A percentile compares a stretch with the other conserved stretches of the same genome.
Evolutionary conservation across 1,284 basidiomycete genomes (phyloP).

Genomic region (Phellinidium pouzarii): DNA sequence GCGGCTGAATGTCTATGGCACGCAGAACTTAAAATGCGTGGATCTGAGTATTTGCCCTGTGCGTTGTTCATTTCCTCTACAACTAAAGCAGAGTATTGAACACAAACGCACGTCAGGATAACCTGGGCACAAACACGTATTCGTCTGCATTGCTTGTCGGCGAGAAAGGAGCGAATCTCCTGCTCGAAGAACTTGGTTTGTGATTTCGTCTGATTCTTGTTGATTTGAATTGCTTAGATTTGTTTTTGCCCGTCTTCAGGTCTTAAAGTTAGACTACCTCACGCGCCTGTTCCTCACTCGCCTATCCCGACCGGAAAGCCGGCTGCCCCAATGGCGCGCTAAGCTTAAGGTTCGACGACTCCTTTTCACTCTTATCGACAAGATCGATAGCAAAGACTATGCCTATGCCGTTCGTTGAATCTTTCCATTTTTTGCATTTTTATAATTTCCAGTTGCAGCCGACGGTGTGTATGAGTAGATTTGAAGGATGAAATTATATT

Average conservation of each 20-base stretch:
- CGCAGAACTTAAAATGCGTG: slow-evolving; percentile 60
- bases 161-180: slow-evolving; percentile 58
- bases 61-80: slow-evolving; percentile 24
- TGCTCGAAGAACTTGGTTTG: slow-evolving; percentile 60
- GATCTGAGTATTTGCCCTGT: slow-evolving; percentile 67
- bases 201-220: neutral
- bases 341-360: neutral
- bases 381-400: too few relatives aligned
- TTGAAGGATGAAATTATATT: neutral
- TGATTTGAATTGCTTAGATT: neutral
- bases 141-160: slow-evolving; percentile 62
- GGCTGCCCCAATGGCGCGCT: slow-evolving; percentile 33
- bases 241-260: slow-evolving; percentile 36
- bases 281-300: slow-evolving; percentile 65
- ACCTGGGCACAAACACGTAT: slow-evolving; percentile 67
- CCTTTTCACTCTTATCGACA: too few relatives aligned
- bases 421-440: too few relatives aligned
- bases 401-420: too few relatives aligned
- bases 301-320: slow-evolving; percentile 52
- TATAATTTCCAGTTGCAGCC: too few relatives aligned
- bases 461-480: neutral
- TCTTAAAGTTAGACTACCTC: slow-evolving; percentile 53
- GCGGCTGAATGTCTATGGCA: slow-evolving; percentile 67
- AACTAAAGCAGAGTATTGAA: too few relatives aligned
- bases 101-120: slow-evolving; percentile 37